Conservation (phyloP, 2,329 filamentous ascomycete species). For the Cercospora beticola region DNA sequence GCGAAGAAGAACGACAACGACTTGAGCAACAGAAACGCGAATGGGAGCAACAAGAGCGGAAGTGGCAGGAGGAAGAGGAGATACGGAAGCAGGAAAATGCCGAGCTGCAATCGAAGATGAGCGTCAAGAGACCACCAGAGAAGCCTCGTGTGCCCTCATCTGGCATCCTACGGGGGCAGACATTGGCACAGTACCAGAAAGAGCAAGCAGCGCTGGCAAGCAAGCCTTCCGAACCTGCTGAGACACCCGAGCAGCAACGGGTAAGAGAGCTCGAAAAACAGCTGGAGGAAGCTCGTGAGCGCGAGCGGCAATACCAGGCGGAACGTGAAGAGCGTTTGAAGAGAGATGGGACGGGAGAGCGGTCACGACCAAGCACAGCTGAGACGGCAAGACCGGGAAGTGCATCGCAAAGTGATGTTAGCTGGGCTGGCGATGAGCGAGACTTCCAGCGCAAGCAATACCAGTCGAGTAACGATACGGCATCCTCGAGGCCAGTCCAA, state of each 20-base stretch:
- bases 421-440: constrained; percentile 65
- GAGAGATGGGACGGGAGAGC: constrained; percentile 35
- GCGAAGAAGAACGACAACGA: constrained; percentile 59
- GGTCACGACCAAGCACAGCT: constrained; percentile 39
- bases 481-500: constrained; percentile 36
- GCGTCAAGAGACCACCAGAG: constrained; percentile 63
- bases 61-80: constrained; percentile 76
- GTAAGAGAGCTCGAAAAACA: constrained; percentile 78
- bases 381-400: constrained; percentile 29
- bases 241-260: constrained; percentile 61
- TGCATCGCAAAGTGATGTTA: constrained; percentile 57
- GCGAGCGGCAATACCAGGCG: constrained; percentile 63
- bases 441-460: constrained; percentile 62
- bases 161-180: constrained; percentile 74
- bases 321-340: constrained; percentile 57
- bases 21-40: constrained; percentile 67
- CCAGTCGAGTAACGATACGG: constrained; percentile 41
- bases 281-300: constrained; percentile 65
- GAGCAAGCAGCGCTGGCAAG: constrained; percentile 54
- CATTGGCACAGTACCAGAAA: constrained; percentile 80
- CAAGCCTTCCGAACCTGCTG: constrained; percentile 37
- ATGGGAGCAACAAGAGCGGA: constrained; percentile 74
- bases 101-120: constrained; percentile 65
- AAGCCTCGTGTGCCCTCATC: constrained; percentile 43
- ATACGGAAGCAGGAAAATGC: constrained; percentile 69